Base-by-base conservation (phyloP, 2,329 filamentous ascomycete genomes). In the Neofusicoccum cordaticola region DNA sequence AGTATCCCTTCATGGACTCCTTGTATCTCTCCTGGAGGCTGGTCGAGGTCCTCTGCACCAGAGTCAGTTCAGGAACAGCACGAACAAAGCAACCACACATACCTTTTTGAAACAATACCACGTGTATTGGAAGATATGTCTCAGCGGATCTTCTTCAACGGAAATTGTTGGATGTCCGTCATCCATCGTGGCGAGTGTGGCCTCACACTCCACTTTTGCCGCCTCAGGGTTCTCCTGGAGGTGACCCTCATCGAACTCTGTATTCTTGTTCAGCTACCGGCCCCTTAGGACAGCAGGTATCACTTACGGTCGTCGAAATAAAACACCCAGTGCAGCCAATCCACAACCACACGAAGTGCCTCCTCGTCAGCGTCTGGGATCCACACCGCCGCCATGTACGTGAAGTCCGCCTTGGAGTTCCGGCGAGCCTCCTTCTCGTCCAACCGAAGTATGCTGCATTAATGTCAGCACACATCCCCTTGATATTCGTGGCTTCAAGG, bases 241-340 rank as follows among this genome's bases (percentile, higher is more conserved):
- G 13, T 34, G 22, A 4, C 53, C 53, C 22, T 58, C 53, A 12
- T 58, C 53, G 39, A 58, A 58, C n/a, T 58, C 47, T 50, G 17
- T 34, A 3, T 6, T 5, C 12, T 31, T 11, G 13, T 17, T 50
- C 12, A 50, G 47, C 31, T 9, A 50, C 7, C 2, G 44, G 5
- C 19, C 3, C 19, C 12, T 48, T 17, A 27, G 12, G 17, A n/a
- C 6, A 27, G 11, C 11, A 9, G 6, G 12, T 6, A 9, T 34
- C 31, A 50, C 47, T 50, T 12, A 50, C 47, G 53, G 39, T 58
- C 53, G 39, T 58, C 53, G n/a, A 58, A 58, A 22, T 27, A 58
- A 9, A 58, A 58, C 22, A 58, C 39, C 53, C 53, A 58, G 27
- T 58, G 53, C 39, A 58, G 7, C 53, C 53, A 58, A 34, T 45